Percentiles rank a stretch among this genome's conserved stretches.
These are phyloP conservation scores for Prunus campanulata DNA, from an alignment of 306 rosid genomes.

Conservation along the genomic window DNA sequence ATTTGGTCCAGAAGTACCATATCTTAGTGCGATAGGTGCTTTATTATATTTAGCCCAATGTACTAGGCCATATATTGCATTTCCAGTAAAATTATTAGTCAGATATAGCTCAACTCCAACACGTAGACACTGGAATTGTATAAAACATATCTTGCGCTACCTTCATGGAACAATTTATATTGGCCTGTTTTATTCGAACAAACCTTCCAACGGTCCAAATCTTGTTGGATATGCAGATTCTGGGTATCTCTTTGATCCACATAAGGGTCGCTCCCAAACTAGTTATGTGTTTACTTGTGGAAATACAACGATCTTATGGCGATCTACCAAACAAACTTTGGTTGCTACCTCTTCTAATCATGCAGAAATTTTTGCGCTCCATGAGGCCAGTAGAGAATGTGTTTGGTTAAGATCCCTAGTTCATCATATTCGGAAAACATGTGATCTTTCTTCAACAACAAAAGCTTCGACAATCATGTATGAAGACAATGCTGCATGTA, in stretches of 20 bases:
- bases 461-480: background rate
- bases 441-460: background rate
- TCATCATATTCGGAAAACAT: background rate
- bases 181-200: too few species aligned
- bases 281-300: background rate
- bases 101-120: too few species aligned
- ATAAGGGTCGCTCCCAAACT: background rate
- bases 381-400: background rate
- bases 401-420: conserved; percentile 1
- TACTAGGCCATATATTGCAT: background rate
- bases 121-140: too few species aligned
- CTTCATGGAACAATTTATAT: too few species aligned
- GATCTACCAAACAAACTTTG: background rate
- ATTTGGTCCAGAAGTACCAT: background rate
- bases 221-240: background rate
- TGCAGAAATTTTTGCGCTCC: background rate
- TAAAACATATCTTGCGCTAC: too few species aligned
- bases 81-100: background rate
- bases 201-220: too few species aligned
- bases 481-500: too few species aligned
- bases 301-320: background rate
- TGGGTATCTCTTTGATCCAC: background rate
- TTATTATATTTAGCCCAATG: background rate
- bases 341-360: background rate
- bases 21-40: background rate